Evolutionary conservation across 257 asterid genomes (phyloP).

Genomic region (Solanum medicagineum): DNA sequence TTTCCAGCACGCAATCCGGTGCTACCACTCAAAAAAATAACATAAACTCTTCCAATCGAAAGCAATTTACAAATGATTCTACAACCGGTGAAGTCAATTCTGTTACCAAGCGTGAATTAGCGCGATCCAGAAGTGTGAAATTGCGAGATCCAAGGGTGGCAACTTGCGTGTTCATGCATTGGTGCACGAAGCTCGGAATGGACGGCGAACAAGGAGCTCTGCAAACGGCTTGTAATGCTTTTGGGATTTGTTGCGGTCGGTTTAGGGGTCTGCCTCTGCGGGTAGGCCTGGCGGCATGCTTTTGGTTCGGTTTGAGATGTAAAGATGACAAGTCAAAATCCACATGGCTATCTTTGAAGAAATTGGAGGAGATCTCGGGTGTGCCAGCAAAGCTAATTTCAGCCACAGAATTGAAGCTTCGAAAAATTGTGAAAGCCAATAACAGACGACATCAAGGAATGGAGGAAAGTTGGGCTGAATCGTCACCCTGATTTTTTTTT

Average conservation of each 20-base stretch:
- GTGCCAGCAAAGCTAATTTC: conserved; percentile 41
- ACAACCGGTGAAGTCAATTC: not conserved
- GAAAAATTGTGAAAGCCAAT: conserved; percentile 1
- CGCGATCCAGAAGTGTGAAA: not conserved
- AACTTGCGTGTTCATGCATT: conserved; percentile 31
- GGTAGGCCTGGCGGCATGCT: conserved; percentile 38
- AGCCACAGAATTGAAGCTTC: conserved; percentile 31
- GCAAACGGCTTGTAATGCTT: conserved; percentile 16
- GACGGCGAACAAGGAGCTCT: not conserved
- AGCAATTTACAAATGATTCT: not conserved
- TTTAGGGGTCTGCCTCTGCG: conserved; percentile 35
- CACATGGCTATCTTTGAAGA: conserved; percentile 16
- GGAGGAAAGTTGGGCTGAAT: conserved; percentile 57
- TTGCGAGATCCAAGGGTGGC: not conserved
- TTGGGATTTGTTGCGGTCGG: conserved; percentile 17
- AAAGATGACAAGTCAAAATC: not conserved
- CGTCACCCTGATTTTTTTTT: conserved; percentile 6
- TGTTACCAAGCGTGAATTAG: not conserved
- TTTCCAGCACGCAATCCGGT: conserved; percentile 23
- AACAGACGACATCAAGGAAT: conserved; percentile 17
- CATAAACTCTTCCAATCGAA: not conserved
- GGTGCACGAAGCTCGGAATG: conserved; percentile 36
- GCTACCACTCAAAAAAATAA: not conserved
- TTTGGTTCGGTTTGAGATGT: conserved; percentile 44
- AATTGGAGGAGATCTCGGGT: conserved; percentile 41